phyloP scores from a whole-genome alignment of 805 yeast species.

The Tanozyma kutaoensis region DNA sequence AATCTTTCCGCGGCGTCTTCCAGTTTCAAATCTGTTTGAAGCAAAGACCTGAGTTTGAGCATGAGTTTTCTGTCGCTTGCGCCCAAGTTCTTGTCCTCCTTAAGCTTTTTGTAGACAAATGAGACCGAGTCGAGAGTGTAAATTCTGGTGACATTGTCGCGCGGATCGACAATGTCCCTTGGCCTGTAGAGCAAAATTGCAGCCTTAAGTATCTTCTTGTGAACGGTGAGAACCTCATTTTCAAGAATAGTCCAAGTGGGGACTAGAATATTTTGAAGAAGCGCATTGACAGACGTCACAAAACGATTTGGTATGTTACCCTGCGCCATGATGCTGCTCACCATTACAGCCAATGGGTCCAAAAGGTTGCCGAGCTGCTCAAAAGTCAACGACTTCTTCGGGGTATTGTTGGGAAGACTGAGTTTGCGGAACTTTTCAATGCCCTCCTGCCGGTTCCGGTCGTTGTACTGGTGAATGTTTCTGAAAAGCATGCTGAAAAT shows the following conservation, averaged over 20 bases:
- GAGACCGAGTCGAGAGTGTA: constrained; percentile 9
- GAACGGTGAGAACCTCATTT: constrained; percentile 7
- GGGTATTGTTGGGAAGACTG: constrained; percentile 10
- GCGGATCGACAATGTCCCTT: constrained; percentile 7
- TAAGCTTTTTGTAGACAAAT: constrained; percentile 10
- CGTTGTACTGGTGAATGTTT: constrained; percentile 15
- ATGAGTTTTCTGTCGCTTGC: constrained; percentile 8
- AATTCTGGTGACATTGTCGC: constrained; percentile 7
- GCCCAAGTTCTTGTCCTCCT: constrained; percentile 5
- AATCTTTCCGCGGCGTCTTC: constrained; percentile 4
- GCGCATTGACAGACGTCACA: constrained; percentile 11
- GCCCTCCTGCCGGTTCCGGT: constrained; percentile 12
- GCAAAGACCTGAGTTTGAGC: constrained; percentile 8
- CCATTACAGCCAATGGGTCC: constrained; percentile 10
- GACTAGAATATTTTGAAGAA: constrained; percentile 11
- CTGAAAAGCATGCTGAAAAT: constrained; percentile 15
- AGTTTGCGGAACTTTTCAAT: constrained; percentile 4
- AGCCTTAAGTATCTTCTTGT: constrained; percentile 13
- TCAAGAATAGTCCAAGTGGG: constrained; percentile 13
- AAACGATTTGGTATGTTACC: constrained; percentile 8
- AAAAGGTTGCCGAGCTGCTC: constrained; percentile 11
- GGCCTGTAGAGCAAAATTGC: constrained; percentile 19
- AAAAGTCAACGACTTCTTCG: constrained; percentile 11
- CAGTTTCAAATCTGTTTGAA: constrained; percentile 3
- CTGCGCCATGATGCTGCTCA: constrained; percentile 10